phyloP scores from a whole-genome alignment of 768 basidiomycete species.

The Rubroboletus satanas region DNA sequence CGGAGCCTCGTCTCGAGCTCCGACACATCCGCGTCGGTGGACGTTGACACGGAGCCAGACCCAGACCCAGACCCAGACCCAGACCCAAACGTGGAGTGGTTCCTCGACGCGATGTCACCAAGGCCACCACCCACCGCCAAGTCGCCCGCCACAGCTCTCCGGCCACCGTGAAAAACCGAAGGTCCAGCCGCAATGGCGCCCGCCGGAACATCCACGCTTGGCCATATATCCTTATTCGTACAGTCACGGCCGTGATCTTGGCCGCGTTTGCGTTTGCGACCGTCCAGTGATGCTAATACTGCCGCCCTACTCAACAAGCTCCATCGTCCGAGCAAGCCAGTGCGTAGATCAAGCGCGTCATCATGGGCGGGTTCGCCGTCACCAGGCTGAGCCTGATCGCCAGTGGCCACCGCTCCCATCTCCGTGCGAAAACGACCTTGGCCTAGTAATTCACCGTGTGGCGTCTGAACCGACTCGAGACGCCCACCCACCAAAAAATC shows the following conservation, averaged over 20 bases:
- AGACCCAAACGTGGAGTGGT: no score
- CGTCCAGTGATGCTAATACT: background rate
- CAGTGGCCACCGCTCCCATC: background rate
- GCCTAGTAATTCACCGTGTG: background rate
- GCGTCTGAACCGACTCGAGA: background rate
- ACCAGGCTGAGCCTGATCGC: no score
- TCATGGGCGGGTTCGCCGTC: background rate
- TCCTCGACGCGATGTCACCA: background rate
- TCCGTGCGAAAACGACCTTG: no score
- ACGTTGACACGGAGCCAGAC: background rate
- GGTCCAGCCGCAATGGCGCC: background rate
- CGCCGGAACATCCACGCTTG: background rate
- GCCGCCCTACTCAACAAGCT: background rate
- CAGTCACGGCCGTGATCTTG: background rate
- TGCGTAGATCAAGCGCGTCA: background rate
- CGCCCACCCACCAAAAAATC: background rate
- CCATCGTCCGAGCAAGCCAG: no score
- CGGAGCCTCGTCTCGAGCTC: conserved; percentile 44
- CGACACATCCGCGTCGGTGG: background rate
- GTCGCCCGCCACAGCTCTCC: background rate
- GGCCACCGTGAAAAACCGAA: background rate
- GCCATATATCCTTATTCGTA: background rate
- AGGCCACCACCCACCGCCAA: background rate
- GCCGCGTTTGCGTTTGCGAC: background rate
- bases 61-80: no score